Conservation (phyloP, 805 yeast genomes). For the Pachysolen tannophilus region DNA sequence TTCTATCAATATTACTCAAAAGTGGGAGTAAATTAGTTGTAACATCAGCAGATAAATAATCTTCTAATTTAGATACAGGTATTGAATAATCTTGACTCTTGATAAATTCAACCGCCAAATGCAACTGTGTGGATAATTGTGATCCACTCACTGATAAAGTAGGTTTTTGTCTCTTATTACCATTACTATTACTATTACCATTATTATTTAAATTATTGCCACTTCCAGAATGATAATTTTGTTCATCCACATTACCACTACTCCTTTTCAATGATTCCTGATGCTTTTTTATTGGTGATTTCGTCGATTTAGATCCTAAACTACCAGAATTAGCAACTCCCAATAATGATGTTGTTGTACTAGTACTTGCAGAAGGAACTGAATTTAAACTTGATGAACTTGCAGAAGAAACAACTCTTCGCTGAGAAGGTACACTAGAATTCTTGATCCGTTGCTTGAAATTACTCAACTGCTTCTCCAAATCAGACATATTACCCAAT, state of each 20-base stretch:
- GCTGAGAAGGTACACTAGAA: conserved; percentile 34
- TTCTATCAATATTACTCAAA: conserved; percentile 68
- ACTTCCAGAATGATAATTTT: conserved; percentile 12
- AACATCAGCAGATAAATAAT: conserved; percentile 56
- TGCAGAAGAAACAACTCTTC: conserved; percentile 17
- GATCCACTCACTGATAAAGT: conserved; percentile 22
- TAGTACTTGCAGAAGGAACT: too few relatives aligned
- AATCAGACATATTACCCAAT: too few relatives aligned
- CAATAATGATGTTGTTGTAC: too few relatives aligned
- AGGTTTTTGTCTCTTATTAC: conserved; percentile 1
- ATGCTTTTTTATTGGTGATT: conserved; percentile 10
- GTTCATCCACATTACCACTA: conserved; percentile 17
- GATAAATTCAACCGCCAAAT: conserved; percentile 86
- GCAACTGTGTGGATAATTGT: conserved; percentile 79
- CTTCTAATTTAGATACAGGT: conserved; percentile 52
- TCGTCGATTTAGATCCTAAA: too few relatives aligned
- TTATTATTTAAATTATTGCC: conserved; percentile 5
- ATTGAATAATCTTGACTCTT: conserved; percentile 68
- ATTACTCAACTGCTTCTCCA: conserved; percentile 41
- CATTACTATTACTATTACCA: not conserved
- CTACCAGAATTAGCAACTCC: too few relatives aligned
- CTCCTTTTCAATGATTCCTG: conserved; percentile 12
- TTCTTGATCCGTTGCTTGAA: conserved; percentile 51
- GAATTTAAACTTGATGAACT: too few relatives aligned
- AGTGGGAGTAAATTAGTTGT: conserved; percentile 60